Evolutionary conservation across 768 basidiomycete species (phyloP).

Genomic region (Russula compacta): DNA sequence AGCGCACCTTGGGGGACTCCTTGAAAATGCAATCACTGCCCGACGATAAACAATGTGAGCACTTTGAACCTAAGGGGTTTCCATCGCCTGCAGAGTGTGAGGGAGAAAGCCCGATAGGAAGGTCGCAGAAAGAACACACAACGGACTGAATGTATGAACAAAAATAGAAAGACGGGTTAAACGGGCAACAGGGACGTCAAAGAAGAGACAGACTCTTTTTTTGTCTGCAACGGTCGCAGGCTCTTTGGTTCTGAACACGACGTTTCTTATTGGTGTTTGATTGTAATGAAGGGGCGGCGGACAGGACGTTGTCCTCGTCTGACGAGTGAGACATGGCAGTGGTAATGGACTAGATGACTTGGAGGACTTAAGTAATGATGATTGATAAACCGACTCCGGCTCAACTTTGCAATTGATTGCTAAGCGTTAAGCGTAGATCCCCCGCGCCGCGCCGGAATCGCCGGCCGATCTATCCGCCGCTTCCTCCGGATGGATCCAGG

Average conservation of each 20-base stretch:
- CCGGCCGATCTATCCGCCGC: too few species aligned
- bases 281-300: background rate
- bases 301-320: constrained; percentile 8
- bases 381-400: too few species aligned
- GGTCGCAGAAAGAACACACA: constrained; percentile 1
- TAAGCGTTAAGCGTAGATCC: too few species aligned
- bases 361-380: too few species aligned
- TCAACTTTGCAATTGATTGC: too few species aligned
- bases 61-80: background rate
- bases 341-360: background rate
- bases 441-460: too few species aligned
- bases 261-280: constrained; percentile 7
- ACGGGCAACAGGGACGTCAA: background rate
- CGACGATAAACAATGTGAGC: constrained; percentile 9
- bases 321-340: constrained; percentile 13
- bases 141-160: constrained; percentile 2
- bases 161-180: background rate
- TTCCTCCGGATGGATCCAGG: too few species aligned
- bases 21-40: constrained; percentile 14
- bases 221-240: constrained; percentile 20
- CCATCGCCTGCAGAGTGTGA: constrained; percentile 11
- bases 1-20: constrained; percentile 14
- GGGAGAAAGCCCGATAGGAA: background rate
- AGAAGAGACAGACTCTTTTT: constrained; percentile 17
- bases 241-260: constrained; percentile 17